phyloP scores from a whole-genome alignment of 192 early-diverging fungal genomes.

The Allomyces macrogynus region DNA sequence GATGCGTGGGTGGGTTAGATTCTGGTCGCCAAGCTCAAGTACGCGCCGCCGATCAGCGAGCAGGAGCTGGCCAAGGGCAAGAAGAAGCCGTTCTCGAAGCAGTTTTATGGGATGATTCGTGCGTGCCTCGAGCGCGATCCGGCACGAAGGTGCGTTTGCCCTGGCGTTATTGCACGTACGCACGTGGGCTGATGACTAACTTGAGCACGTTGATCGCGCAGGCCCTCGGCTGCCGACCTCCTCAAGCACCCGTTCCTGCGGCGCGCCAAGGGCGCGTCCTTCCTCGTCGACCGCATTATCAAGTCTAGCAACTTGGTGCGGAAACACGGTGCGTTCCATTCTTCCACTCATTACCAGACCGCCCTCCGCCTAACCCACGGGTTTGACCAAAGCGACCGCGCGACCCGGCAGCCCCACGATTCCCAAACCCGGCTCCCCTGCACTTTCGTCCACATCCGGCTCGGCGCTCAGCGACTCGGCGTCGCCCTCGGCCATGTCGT shows the following conservation, averaged over 20 bases:
- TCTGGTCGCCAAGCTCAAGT: slow-evolving; percentile 2
- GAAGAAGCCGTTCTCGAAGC: neutral
- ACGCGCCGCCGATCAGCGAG: neutral
- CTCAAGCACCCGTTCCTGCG: neutral
- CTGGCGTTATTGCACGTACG: too few species aligned
- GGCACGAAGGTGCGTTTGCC: neutral
- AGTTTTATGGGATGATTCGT: neutral
- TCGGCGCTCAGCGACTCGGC: neutral
- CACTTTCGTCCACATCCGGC: neutral
- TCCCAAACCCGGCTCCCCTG: neutral
- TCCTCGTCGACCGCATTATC: neutral
- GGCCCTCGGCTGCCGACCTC: neutral
- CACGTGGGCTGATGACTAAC: too few species aligned
- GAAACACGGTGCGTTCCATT: neutral
- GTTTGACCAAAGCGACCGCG: neutral
- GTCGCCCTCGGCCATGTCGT: neutral
- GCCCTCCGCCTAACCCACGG: neutral
- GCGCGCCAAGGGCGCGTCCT: neutral
- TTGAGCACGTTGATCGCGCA: too few species aligned
- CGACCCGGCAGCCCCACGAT: neutral
- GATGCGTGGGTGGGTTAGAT: neutral
- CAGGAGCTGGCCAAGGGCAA: neutral
- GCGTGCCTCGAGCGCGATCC: neutral
- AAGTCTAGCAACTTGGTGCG: neutral
- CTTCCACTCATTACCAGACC: neutral